phyloP scores from a whole-genome alignment of 208 protist genomes.

The Leishmania tarentolae region DNA sequence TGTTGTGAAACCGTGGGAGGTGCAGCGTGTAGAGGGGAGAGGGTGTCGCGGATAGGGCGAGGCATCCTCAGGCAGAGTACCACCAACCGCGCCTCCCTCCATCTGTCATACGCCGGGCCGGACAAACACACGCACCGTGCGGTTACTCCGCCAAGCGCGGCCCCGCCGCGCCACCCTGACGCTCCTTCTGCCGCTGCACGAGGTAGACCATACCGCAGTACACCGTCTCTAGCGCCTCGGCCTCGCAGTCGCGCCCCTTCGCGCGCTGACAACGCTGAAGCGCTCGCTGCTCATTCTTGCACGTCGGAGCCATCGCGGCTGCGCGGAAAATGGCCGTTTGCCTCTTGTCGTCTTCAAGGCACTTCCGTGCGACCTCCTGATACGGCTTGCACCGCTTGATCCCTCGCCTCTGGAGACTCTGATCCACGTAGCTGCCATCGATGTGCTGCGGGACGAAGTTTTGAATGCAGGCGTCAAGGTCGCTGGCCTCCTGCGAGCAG shows the following conservation, averaged over 20 bases:
- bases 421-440: constrained; percentile 80
- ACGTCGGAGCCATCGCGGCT: constrained; percentile 59
- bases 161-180: constrained; percentile 3
- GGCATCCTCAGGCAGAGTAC: background rate
- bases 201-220: constrained; percentile 89
- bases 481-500: constrained; percentile 64
- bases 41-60: background rate
- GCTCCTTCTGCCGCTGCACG: constrained; percentile 63
- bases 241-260: constrained; percentile 67
- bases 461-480: constrained; percentile 84
- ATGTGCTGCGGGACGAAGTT: constrained; percentile 83
- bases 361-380: constrained; percentile 59
- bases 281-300: constrained; percentile 58
- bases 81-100: background rate
- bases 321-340: constrained; percentile 74
- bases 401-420: constrained; percentile 77
- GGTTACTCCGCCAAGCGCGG: constrained; percentile 9
- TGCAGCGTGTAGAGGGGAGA: background rate
- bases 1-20: background rate
- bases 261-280: constrained; percentile 57
- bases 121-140: background rate
- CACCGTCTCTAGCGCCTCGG: constrained; percentile 76
- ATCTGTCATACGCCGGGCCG: background rate
- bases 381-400: constrained; percentile 77
- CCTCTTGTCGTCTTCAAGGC: constrained; percentile 82